Evolutionary conservation across 1,139 yeast species (phyloP).

Genomic region (Hanseniaspora sp.): DNA sequence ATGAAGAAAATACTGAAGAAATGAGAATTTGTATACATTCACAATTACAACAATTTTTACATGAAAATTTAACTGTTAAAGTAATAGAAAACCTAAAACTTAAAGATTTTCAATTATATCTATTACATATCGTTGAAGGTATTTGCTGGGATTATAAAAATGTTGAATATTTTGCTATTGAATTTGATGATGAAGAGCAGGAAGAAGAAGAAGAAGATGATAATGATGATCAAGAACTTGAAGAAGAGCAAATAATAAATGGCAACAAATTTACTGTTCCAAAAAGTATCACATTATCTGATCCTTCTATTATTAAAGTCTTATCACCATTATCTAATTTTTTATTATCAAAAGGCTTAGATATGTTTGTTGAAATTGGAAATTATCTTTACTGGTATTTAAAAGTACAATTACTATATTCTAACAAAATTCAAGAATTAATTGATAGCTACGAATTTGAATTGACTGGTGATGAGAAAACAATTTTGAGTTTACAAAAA

Average conservation of each 20-base stretch:
- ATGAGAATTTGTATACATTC: slow-evolving; percentile 3
- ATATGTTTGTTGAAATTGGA: slow-evolving; percentile 51
- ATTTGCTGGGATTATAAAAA: slow-evolving; percentile 54
- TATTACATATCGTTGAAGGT: slow-evolving; percentile 87
- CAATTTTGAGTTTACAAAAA: slow-evolving; percentile 35
- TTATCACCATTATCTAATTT: slow-evolving; percentile 60
- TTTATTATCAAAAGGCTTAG: slow-evolving; percentile 59
- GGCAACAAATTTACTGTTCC: slow-evolving; percentile 8
- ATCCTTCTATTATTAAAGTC: neutral
- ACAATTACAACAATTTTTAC: slow-evolving; percentile 2
- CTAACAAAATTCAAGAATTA: slow-evolving; percentile 33
- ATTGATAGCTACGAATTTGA: slow-evolving; percentile 31
- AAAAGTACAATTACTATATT: slow-evolving; percentile 75
- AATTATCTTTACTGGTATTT: slow-evolving; percentile 87
- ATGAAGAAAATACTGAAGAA: slow-evolving; percentile 13
- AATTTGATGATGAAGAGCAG: slow-evolving; percentile 14
- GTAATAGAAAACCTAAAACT: slow-evolving; percentile 68
- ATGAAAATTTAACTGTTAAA: slow-evolving; percentile 63
- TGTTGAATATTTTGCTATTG: slow-evolving; percentile 7
- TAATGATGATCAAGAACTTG: neutral
- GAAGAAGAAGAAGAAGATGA: slow-evolving; percentile 1
- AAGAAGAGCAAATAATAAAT: slow-evolving; percentile 10
- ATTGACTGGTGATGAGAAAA: slow-evolving; percentile 21
- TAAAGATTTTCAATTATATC: slow-evolving; percentile 65
- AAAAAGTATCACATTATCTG: slow-evolving; percentile 8